Conservation (phyloP, 768 basidiomycete genomes). For the Mycena floridula region DNA sequence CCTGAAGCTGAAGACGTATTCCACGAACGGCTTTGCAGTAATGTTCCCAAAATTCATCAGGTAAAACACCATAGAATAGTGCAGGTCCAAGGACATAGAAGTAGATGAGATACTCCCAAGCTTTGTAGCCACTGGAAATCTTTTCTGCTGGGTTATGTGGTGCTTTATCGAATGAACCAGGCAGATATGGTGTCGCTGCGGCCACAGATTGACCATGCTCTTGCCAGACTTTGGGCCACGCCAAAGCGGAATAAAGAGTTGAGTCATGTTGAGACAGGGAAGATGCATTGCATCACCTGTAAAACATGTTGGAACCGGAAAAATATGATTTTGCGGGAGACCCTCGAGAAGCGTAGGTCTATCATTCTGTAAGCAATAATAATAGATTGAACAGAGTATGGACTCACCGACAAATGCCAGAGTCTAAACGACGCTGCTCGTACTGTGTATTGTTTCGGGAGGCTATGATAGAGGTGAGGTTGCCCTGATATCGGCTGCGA, state of each 20-base stretch:
- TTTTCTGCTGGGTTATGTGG: conserved; percentile 26
- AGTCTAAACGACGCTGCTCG: conserved; percentile 7
- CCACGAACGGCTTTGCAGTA: conserved; percentile 8
- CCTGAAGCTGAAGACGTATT: conserved; percentile 4
- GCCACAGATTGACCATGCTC: conserved; percentile 20
- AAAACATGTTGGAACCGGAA: not conserved
- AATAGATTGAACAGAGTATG: conserved; percentile 18
- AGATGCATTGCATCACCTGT: conserved; percentile 26
- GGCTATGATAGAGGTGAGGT: not conserved
- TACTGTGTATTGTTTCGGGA: conserved; percentile 4
- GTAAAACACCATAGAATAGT: conserved; percentile 7
- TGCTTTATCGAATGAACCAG: conserved; percentile 23
- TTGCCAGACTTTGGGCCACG: conserved; percentile 16
- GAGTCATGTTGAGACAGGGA: conserved; percentile 19
- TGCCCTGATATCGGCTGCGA: not conserved
- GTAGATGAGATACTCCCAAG: conserved; percentile 9
- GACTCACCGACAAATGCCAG: conserved; percentile 24
- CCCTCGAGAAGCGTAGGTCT: not conserved
- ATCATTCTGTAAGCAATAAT: conserved; percentile 8
- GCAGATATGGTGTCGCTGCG: conserved; percentile 11
- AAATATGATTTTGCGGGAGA: not conserved
- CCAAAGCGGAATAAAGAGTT: conserved; percentile 20
- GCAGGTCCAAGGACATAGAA: conserved; percentile 11
- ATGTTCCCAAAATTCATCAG: conserved; percentile 3
- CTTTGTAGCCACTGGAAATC: conserved; percentile 16